Evolutionary conservation across 805 yeast species (phyloP).

Genomic region (Teunomyces pallodes): DNA sequence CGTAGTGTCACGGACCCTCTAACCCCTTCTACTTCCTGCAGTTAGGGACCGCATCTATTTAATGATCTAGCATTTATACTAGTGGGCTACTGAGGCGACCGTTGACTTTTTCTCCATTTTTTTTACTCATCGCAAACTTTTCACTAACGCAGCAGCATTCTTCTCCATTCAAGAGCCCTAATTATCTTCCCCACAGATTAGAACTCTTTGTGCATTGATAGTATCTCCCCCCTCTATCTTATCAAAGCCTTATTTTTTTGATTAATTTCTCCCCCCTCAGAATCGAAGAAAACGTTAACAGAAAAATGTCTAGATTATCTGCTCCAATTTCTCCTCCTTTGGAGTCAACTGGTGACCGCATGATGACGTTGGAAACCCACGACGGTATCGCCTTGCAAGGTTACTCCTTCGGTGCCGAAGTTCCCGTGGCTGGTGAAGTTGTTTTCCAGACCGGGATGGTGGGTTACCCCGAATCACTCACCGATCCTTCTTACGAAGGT

Average conservation of each 20-base stretch:
- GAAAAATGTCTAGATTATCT: slow-evolving; percentile 42
- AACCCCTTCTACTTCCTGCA: too few species aligned
- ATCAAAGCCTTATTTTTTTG: too few species aligned
- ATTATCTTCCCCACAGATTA: slow-evolving; percentile 2
- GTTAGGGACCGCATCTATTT: too few species aligned
- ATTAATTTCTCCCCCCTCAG: neutral
- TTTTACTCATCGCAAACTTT: neutral
- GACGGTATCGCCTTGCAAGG: slow-evolving; percentile 89
- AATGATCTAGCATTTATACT: too few species aligned
- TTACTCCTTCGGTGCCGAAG: slow-evolving; percentile 93
- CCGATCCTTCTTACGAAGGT: slow-evolving; percentile 98
- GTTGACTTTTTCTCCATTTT: neutral
- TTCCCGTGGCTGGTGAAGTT: slow-evolving; percentile 89
- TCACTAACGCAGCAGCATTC: slow-evolving; percentile 1
- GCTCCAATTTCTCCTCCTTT: slow-evolving; percentile 89
- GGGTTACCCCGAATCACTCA: slow-evolving; percentile 96
- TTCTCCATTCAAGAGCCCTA: slow-evolving; percentile 1
- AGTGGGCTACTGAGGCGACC: too few species aligned
- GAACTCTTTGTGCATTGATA: neutral
- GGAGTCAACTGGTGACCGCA: slow-evolving; percentile 76
- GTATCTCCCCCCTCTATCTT: too few species aligned
- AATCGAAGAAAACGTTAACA: neutral
- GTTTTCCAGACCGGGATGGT: slow-evolving; percentile 99
- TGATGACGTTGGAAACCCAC: slow-evolving; percentile 84
- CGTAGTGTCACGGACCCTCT: neutral